Percentiles rank a stretch among this genome's conserved stretches.
These are phyloP conservation scores for Ganoderma sinense DNA, from an alignment of 1,284 basidiomycete genomes.

Conservation along the genomic window DNA sequence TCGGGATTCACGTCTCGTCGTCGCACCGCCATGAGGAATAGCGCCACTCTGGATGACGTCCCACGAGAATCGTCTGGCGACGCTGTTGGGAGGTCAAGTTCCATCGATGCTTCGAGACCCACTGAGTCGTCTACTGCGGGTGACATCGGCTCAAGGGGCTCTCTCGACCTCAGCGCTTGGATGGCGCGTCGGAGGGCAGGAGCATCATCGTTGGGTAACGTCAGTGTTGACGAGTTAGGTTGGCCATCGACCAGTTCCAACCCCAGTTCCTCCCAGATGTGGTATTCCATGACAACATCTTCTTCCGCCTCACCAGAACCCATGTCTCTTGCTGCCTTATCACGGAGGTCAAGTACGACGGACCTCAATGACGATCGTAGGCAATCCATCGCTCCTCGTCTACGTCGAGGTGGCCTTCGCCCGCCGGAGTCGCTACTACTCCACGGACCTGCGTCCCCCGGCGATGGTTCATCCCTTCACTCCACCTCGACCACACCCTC, in stretches of 20 bases:
- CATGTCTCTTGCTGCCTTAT: constrained; percentile 8
- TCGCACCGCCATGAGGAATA: constrained; percentile 43
- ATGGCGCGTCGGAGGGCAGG: constrained; percentile 14
- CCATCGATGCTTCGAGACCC: constrained; percentile 8
- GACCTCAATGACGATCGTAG: constrained; percentile 28
- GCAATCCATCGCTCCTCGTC: constrained; percentile 47
- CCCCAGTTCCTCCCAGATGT: constrained; percentile 37
- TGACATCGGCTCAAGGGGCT: constrained; percentile 13
- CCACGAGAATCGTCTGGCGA: constrained; percentile 33
- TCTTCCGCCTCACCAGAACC: constrained; percentile 12
- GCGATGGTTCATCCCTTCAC: background rate
- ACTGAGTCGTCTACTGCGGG: constrained; percentile 17
- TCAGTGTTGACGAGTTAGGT: constrained; percentile 4
- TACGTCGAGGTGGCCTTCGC: constrained; percentile 65
- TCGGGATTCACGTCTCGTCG: constrained; percentile 69
- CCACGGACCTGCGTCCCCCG: constrained; percentile 11
- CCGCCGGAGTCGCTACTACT: constrained; percentile 62
- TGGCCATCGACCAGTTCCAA: constrained; percentile 9
- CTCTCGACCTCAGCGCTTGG: constrained; percentile 27
- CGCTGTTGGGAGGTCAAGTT: constrained; percentile 27
- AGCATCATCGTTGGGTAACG: background rate
- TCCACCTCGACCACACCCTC: background rate
- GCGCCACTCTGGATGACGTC: constrained; percentile 24
- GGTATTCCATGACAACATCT: constrained; percentile 35
- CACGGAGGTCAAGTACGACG: constrained; percentile 18